Percentiles rank a stretch among this genome's conserved stretches.
These are phyloP conservation scores for Stachybotrys chartarum DNA, from an alignment of 2,329 filamentous ascomycete species.

Conservation along the genomic window DNA sequence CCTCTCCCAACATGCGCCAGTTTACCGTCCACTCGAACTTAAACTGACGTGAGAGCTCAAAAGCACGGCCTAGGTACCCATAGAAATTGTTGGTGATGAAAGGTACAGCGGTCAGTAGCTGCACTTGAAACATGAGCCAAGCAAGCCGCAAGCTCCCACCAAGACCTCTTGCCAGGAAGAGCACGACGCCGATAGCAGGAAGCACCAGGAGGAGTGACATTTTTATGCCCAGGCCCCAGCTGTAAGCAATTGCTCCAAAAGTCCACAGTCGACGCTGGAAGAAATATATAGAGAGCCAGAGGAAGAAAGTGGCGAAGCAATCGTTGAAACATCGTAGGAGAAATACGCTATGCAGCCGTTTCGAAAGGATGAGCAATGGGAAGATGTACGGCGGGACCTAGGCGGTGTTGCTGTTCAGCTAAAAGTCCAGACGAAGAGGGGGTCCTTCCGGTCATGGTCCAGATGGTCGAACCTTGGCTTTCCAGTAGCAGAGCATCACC, in stretches of 20 bases:
- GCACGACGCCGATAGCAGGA: slow-evolving; percentile 70
- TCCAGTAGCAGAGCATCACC: slow-evolving; percentile 76
- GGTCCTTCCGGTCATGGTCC: not conserved
- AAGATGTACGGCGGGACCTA: slow-evolving; percentile 82
- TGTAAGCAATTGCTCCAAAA: slow-evolving; percentile 64
- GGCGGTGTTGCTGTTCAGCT: not conserved
- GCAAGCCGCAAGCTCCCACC: slow-evolving; percentile 59
- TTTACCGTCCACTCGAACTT: slow-evolving; percentile 99
- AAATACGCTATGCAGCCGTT: slow-evolving; percentile 89
- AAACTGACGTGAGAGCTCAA: slow-evolving; percentile 86
- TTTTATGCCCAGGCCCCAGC: slow-evolving; percentile 80
- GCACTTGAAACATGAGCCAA: slow-evolving; percentile 67
- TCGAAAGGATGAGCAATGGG: slow-evolving; percentile 78
- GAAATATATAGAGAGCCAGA: slow-evolving; percentile 74
- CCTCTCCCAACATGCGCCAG: slow-evolving; percentile 90
- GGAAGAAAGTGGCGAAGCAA: slow-evolving; percentile 74
- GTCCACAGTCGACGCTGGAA: slow-evolving; percentile 73
- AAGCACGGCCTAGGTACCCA: slow-evolving; percentile 75
- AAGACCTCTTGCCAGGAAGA: slow-evolving; percentile 68
- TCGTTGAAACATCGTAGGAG: slow-evolving; percentile 94
- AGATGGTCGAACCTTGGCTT: slow-evolving; percentile 50
- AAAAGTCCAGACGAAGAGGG: not conserved
- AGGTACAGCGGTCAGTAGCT: slow-evolving; percentile 59
- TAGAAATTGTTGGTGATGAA: slow-evolving; percentile 60
- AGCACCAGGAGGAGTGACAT: slow-evolving; percentile 84